Percentiles rank a stretch among this genome's conserved stretches.
These are phyloP conservation scores for Lipomyces yarrowii DNA, from an alignment of 1,139 yeast genomes.

Conservation along the genomic window DNA sequence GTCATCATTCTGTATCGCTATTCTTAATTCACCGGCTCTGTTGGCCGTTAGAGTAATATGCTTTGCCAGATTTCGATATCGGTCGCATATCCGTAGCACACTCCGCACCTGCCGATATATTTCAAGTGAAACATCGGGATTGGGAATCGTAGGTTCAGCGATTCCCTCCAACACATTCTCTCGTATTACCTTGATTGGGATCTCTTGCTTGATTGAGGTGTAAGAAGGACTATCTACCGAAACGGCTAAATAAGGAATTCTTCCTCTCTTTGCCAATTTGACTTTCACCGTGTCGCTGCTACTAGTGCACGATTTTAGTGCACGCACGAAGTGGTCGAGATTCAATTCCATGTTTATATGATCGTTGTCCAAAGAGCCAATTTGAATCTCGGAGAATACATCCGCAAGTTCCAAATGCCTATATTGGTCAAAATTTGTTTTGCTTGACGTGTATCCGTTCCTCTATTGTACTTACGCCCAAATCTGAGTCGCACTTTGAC, in stretches of 20 bases:
- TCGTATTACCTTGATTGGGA: constrained; percentile 38
- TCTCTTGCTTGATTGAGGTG: constrained; percentile 38
- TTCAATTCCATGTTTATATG: constrained; percentile 35
- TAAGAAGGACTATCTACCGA: constrained; percentile 31
- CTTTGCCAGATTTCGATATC: constrained; percentile 37
- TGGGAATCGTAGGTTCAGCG: constrained; percentile 38
- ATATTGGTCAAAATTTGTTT: neutral
- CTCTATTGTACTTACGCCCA: constrained; percentile 33
- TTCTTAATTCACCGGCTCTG: constrained; percentile 36
- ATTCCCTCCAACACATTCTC: constrained; percentile 29
- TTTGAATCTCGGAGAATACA: constrained; percentile 22
- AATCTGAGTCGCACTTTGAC: constrained; percentile 35
- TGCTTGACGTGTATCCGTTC: neutral
- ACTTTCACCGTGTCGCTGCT: constrained; percentile 29
- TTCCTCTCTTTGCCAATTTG: constrained; percentile 34
- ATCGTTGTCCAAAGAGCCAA: constrained; percentile 34
- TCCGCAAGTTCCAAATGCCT: constrained; percentile 1
- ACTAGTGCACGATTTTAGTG: constrained; percentile 34
- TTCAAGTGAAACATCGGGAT: constrained; percentile 35
- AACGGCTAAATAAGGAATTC: constrained; percentile 35
- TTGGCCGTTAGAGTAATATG: constrained; percentile 36
- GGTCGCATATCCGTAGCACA: constrained; percentile 34
- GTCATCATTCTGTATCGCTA: constrained; percentile 37
- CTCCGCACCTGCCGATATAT: constrained; percentile 35
- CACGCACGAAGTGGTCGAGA: constrained; percentile 35